A percentile compares a stretch with the other conserved stretches of the same genome.
phyloP scores from a whole-genome alignment of 2,329 filamentous ascomycete species.

The Calonectria henricotiae region DNA sequence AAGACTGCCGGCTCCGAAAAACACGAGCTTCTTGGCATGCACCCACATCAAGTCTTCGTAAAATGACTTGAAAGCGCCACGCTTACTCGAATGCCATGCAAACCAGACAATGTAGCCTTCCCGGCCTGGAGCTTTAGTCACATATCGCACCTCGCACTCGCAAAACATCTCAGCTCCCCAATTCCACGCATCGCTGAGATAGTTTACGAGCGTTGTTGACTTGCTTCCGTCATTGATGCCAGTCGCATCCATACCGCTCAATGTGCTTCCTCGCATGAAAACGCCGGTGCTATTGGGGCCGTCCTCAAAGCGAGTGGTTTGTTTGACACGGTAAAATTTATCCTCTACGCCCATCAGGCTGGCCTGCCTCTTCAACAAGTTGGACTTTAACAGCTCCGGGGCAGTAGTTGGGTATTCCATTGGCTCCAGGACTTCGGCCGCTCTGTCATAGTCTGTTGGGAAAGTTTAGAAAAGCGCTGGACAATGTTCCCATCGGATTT shows the following conservation, averaged over 20 bases:
- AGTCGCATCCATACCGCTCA: slow-evolving; percentile 76
- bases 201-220: slow-evolving; percentile 77
- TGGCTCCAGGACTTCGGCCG: slow-evolving; percentile 72
- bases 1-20: slow-evolving; percentile 77
- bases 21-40: slow-evolving; percentile 76
- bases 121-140: slow-evolving; percentile 67
- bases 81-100: slow-evolving; percentile 74
- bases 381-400: slow-evolving; percentile 72
- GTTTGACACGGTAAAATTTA: slow-evolving; percentile 71
- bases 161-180: slow-evolving; percentile 83
- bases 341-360: slow-evolving; percentile 65
- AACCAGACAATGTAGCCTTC: slow-evolving; percentile 77
- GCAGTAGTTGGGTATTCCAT: slow-evolving; percentile 72
- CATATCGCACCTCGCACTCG: slow-evolving; percentile 76
- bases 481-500: neutral
- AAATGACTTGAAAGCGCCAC: slow-evolving; percentile 70
- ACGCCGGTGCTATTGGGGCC: slow-evolving; percentile 77
- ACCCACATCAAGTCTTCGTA: slow-evolving; percentile 79
- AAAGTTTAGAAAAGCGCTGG: neutral
- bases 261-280: slow-evolving; percentile 73
- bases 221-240: slow-evolving; percentile 80
- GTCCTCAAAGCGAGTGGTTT: slow-evolving; percentile 76
- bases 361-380: slow-evolving; percentile 73
- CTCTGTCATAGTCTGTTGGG: slow-evolving; percentile 71
- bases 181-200: slow-evolving; percentile 80